Base-by-base conservation (phyloP, 768 basidiomycete species). In the Boletus subcaerulescens region DNA sequence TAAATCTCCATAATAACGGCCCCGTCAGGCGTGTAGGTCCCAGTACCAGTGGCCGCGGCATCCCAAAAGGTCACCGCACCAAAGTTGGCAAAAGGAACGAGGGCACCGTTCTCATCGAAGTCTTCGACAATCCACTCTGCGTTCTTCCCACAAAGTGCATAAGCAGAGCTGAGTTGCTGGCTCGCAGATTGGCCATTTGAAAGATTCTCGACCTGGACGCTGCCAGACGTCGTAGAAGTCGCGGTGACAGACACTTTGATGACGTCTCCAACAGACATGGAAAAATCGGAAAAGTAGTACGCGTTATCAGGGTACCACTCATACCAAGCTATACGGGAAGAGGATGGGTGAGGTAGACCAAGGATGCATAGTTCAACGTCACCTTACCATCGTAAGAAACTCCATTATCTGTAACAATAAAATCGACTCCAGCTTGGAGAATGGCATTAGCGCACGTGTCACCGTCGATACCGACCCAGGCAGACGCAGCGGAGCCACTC, bases 121-220 rank as follows among this genome's bases (percentile, higher is more conserved):
- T 53, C 46, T 42, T 60, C 50, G 38, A 60, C 47, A 26, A 56
- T 49, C 60, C 59, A 60, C 46, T 50, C 59, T 24, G 53, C 53
- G 31, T 35, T 36, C 20, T 20, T 20, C 26, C 29, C 13, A n/a
- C 60, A 60, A 4, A 60, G 53, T 7, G 50, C n/a, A 12, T 2
- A 9, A 2, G 47, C 29, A 12, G 59, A 60, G 17, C 14, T 40
- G 26, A 60, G 17, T 5, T 1, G 5, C 24, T 1, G n/a, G 11
- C 9, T 3, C n/a, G 12, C 38, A 7, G 29, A 8, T 24, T 60
- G 53, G 22, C 46, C 42, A 4, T 22, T 52, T 5, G 55, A 47
- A 2, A 53, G 33, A 18, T 61, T 61, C 24, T 62, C 55, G 18
- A 62, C 9, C 15, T 3, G 18, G 18, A 29, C 60, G 3, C 13